These are phyloP conservation scores for Annulohypoxylon bovei DNA, from an alignment of 495 filamentous ascomycete species.

Conservation along the genomic window DNA sequence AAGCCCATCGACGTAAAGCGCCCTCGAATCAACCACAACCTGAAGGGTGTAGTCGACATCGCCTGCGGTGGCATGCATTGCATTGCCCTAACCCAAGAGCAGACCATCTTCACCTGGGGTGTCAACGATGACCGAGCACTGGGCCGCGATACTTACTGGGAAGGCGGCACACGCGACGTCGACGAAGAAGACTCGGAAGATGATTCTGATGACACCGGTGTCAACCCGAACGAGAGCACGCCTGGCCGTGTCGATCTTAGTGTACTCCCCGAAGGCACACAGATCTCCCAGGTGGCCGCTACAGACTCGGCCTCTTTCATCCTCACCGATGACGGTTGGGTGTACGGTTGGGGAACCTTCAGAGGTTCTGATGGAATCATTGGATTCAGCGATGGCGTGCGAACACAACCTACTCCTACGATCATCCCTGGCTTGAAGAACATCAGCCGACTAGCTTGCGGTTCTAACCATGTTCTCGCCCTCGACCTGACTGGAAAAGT, in stretches of 20 bases:
- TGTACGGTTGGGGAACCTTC: conserved; percentile 80
- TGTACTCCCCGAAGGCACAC: conserved; percentile 61
- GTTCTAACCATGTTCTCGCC: conserved; percentile 75
- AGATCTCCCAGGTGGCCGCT: conserved; percentile 68
- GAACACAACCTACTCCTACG: conserved; percentile 49
- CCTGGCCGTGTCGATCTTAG: conserved; percentile 61
- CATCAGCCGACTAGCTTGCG: conserved; percentile 65
- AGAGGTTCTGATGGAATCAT: conserved; percentile 74
- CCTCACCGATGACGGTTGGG: conserved; percentile 69
- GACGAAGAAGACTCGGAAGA: conserved; percentile 59
- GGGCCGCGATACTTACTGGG: conserved; percentile 68
- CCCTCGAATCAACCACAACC: conserved; percentile 63
- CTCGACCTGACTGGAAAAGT: conserved; percentile 67
- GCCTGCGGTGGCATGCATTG: conserved; percentile 75
- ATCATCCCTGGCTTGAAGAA: conserved; percentile 62
- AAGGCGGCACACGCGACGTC: conserved; percentile 61
- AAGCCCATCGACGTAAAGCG: conserved; percentile 66
- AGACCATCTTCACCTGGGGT: conserved; percentile 75
- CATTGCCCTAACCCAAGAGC: conserved; percentile 70
- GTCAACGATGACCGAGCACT: conserved; percentile 76
- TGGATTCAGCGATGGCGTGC: conserved; percentile 64
- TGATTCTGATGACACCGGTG: conserved; percentile 53
- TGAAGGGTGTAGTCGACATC: conserved; percentile 67
- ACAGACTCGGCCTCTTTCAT: conserved; percentile 71
- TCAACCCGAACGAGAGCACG: conserved; percentile 69